phyloP scores from a whole-genome alignment of 208 protist species.

The Leishmania guyanensis region DNA sequence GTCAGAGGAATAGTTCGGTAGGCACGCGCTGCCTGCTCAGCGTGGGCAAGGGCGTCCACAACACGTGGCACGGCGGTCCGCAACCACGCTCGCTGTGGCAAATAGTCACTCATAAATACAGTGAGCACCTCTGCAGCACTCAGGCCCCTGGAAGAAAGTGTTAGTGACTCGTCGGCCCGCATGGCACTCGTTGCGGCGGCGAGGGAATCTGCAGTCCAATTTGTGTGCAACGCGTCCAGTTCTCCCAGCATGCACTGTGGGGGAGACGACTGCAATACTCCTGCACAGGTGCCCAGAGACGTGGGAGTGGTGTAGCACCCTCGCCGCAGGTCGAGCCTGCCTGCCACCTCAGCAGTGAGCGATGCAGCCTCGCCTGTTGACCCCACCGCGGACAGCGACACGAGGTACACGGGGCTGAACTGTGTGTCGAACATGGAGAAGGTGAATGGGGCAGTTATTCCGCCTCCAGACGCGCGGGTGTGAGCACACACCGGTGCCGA shows the following conservation, averaged over 20 bases:
- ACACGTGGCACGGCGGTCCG: conserved; percentile 24
- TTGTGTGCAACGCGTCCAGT: conserved; percentile 7
- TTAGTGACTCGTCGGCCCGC: neutral
- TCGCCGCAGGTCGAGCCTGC: conserved; percentile 15
- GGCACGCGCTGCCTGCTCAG: conserved; percentile 5
- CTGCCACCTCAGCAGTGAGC: neutral
- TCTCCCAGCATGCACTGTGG: conserved; percentile 13
- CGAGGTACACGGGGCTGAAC: conserved; percentile 23
- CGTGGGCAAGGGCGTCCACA: conserved; percentile 16
- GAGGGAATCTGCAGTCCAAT: conserved; percentile 23
- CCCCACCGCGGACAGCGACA: neutral
- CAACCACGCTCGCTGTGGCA: conserved; percentile 36
- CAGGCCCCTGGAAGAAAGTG: conserved; percentile 1
- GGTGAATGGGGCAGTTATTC: conserved; percentile 18
- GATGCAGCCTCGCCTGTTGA: neutral
- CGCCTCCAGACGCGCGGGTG: conserved; percentile 10
- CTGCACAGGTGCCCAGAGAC: neutral
- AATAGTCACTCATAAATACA: conserved; percentile 26
- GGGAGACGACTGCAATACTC: conserved; percentile 5
- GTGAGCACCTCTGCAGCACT: conserved; percentile 20
- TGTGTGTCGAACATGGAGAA: conserved; percentile 30
- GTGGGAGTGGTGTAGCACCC: conserved; percentile 13
- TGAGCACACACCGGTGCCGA: conserved; percentile 17
- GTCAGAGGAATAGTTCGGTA: neutral
- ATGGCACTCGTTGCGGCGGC: neutral